Conservation (phyloP, 108 stramenopile genomes). For the Ochromonas danica region DNA sequence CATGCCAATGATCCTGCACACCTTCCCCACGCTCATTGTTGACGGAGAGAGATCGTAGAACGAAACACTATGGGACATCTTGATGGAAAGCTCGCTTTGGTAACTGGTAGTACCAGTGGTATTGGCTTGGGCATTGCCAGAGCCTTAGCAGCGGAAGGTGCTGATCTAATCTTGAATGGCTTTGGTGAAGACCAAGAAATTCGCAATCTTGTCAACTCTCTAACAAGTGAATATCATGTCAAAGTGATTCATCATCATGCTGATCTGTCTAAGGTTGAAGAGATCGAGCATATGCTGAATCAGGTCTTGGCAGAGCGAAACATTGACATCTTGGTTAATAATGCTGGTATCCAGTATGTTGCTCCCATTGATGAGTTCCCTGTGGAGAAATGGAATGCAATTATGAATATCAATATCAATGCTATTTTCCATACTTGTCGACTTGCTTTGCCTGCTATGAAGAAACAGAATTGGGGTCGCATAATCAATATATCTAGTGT, state of each 20-base stretch:
- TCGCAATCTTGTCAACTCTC: not conserved
- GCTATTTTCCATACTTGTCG: conserved; percentile 39
- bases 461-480: conserved; percentile 60
- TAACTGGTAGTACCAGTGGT: conserved; percentile 42
- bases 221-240: conserved; percentile 7
- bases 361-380: conserved; percentile 35
- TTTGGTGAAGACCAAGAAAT: conserved; percentile 32
- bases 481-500: conserved; percentile 65
- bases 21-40: no score
- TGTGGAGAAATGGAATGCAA: conserved; percentile 34
- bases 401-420: conserved; percentile 40
- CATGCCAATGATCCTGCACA: no score
- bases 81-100: conserved; percentile 30
- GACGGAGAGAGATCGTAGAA: no score
- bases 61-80: no score
- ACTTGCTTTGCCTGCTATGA: conserved; percentile 62
- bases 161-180: conserved; percentile 35
- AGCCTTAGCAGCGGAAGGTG: conserved; percentile 29
- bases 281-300: conserved; percentile 10
- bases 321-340: conserved; percentile 38
- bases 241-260: not conserved
- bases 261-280: not conserved
- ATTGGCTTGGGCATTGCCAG: conserved; percentile 39
- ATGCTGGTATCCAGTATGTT: conserved; percentile 49
- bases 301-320: not conserved